Evolutionary conservation across 1,139 yeast species (phyloP), one percentile per base, ranked within the genome.

Genomic region (Pichia sp.): DNA sequence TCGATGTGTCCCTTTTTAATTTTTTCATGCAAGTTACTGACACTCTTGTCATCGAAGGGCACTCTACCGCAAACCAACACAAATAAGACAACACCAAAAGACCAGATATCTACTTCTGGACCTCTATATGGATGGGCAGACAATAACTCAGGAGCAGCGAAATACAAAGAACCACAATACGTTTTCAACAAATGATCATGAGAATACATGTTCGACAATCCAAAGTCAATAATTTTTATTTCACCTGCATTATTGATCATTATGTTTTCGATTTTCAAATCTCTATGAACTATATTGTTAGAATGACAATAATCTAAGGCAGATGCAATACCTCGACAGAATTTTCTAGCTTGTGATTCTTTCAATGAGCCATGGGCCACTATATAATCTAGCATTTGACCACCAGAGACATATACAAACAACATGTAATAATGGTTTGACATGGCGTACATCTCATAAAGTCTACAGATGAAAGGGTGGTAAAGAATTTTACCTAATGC

Each of bases 61-160:
- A 95, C 98, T 68, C 90, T 92, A 53, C 99, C 99, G 69, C 97
- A 92, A 2, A 93, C 97, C 59, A 95, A 75, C 16, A 93, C 99
- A 67, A 90, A 93, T 42, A 95, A 73, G 0, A 93, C 97, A 49
- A 93, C 97, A 57, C 99, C 99, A 75, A 92, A 92, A 5, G 97
- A 89, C 99, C 99, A 93, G 32, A 93, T 86, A 68, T 93, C 99
- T 50, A 95, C 97, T 70, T 95, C 99, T 0, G 99, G 99, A 0
- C 99, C 99, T 40, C 81, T 76, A 66, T 95, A 95, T 0, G 97
- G 97, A 61, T 85, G 84, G 0, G 98, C 99, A 58, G 89, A 87
- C 57, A 95, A 76, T 62, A 95, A 77, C 69, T 95, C 99, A 0
- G 99, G 99, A 0, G 99, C 99, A 0, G 99, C 99, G 78, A 93